Percentiles rank a stretch among this genome's conserved stretches.
Evolutionary conservation across 805 yeast species (phyloP).

Genomic region (Spathaspora girioi): DNA sequence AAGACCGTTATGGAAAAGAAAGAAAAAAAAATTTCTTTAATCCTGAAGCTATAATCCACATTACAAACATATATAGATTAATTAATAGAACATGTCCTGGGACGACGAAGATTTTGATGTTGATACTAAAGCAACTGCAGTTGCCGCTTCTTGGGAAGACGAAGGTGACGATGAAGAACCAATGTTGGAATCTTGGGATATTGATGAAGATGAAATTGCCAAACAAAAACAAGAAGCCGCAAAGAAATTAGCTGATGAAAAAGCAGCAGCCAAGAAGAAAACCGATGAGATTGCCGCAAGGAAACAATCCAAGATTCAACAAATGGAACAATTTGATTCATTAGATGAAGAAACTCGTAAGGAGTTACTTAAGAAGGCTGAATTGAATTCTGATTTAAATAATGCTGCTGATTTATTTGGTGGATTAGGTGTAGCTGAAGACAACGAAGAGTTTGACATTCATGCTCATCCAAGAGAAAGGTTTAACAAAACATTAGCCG

Average conservation of each 20-base stretch:
- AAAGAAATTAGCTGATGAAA: constrained; percentile 37
- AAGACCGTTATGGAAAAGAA: not conserved
- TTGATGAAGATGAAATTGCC: constrained; percentile 64
- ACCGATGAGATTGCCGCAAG: constrained; percentile 47
- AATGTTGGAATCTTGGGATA: constrained; percentile 83
- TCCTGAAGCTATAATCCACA: not conserved
- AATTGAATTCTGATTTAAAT: constrained; percentile 79
- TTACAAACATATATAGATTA: not conserved
- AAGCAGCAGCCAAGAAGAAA: constrained; percentile 43
- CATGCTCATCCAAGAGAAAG: constrained; percentile 52
- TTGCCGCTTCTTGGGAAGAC: constrained; percentile 78
- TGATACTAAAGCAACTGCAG: constrained; percentile 41
- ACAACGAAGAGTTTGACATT: constrained; percentile 24
- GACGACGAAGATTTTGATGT: constrained; percentile 92
- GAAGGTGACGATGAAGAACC: constrained; percentile 78
- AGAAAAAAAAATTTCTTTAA: not conserved
- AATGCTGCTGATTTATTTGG: constrained; percentile 92
- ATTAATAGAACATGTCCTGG: constrained; percentile 39
- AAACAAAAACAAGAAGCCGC: constrained; percentile 38
- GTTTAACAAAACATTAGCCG: constrained; percentile 41
- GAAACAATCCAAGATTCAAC: constrained; percentile 37
- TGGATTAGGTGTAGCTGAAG: constrained; percentile 51
- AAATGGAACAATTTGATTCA: constrained; percentile 52
- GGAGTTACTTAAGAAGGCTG: constrained; percentile 75
- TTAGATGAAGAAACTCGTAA: constrained; percentile 72